A percentile compares a stretch with the other conserved stretches of the same genome.
Evolutionary conservation across 495 filamentous ascomycete genomes (phyloP).

Genomic region (Chaetomium cochliodes): DNA sequence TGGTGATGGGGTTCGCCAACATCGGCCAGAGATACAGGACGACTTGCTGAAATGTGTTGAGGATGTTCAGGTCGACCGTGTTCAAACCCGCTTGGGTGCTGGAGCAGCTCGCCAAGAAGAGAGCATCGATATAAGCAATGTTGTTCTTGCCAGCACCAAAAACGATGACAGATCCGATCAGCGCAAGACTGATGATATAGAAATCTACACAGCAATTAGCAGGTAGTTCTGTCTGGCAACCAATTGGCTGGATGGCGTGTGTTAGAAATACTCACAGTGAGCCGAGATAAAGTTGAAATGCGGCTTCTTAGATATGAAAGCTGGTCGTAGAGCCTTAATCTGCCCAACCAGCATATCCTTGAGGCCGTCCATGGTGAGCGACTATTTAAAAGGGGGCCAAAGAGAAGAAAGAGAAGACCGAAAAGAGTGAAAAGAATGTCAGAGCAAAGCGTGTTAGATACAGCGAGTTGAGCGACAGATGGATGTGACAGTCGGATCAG

Average conservation of each 20-base stretch:
- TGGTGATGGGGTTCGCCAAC: slow-evolving; percentile 84
- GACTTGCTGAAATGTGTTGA: slow-evolving; percentile 76
- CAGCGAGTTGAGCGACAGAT: neutral
- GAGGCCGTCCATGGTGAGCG: slow-evolving; percentile 28
- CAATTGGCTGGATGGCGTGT: neutral
- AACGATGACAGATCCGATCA: slow-evolving; percentile 75
- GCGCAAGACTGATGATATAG: slow-evolving; percentile 67
- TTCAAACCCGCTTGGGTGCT: slow-evolving; percentile 93
- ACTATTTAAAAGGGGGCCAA: neutral
- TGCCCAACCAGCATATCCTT: slow-evolving; percentile 35
- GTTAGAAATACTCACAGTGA: slow-evolving; percentile 62
- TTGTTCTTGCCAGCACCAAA: slow-evolving; percentile 54
- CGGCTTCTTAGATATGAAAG: slow-evolving; percentile 52
- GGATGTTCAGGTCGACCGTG: slow-evolving; percentile 71
- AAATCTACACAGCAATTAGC: slow-evolving; percentile 52
- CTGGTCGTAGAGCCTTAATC: slow-evolving; percentile 49
- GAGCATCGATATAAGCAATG: slow-evolving; percentile 80
- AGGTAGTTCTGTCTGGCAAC: slow-evolving; percentile 7
- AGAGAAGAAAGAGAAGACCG: no score
- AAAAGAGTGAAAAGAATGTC: neutral
- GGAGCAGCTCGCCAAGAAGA: slow-evolving; percentile 77
- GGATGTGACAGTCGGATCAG: neutral
- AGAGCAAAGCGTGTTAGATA: neutral
- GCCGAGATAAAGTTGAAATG: slow-evolving; percentile 81
- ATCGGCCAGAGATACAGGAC: slow-evolving; percentile 68